Evolutionary conservation across 1,284 basidiomycete genomes (phyloP), one percentile per base, ranked within the genome.

Genomic region (Puccinia novopanici): DNA sequence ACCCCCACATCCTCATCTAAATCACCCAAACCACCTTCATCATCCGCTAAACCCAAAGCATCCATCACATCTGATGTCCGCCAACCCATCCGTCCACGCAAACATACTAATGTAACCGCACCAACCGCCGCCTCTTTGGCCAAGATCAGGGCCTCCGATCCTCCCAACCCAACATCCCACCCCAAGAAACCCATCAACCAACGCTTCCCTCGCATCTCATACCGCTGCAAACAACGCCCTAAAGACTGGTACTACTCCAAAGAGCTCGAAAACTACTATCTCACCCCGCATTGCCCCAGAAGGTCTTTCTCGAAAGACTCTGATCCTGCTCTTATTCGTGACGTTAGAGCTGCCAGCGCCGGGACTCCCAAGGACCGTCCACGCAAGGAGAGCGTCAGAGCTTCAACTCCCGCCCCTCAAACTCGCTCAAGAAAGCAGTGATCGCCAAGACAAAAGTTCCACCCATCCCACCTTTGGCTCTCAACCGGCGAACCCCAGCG

Each of bases 111-210:
- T 19, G 42, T 79, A 54, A 61, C 77, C 54, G 68, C 77, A 27
- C 77, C 77, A 17, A 79, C 77, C 12, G 55, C 77, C 22, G 77
- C 77, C 68, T 79, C 77, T 5, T 24, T 79, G 27, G 77, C 77
- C 24, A 79, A 79, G 17, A 50, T 79, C 30, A 63, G 65, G 42
- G 45, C 65, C 1, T 40, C 55, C 57, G 74, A 75, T 30, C 17
- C 22, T 22, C 17, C 50, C 74, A 55, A 27, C 24, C 59, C 22
- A 55, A 71, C 54, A 15, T 6, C 40, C 65, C 12, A 50, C 34
- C 8, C 34, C 52, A 19, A 30, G 34, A 72, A 52, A 24, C 15
- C 61, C 30, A 40, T 61, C 57, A 19, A 22, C 55, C 54, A 48
- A 24, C 34, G 57, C 52, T 19, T 24, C 24, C 8, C 37, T 34